These are phyloP conservation scores for Schizopora paradoxa DNA, from an alignment of 1,284 basidiomycete genomes.

Conservation along the genomic window DNA sequence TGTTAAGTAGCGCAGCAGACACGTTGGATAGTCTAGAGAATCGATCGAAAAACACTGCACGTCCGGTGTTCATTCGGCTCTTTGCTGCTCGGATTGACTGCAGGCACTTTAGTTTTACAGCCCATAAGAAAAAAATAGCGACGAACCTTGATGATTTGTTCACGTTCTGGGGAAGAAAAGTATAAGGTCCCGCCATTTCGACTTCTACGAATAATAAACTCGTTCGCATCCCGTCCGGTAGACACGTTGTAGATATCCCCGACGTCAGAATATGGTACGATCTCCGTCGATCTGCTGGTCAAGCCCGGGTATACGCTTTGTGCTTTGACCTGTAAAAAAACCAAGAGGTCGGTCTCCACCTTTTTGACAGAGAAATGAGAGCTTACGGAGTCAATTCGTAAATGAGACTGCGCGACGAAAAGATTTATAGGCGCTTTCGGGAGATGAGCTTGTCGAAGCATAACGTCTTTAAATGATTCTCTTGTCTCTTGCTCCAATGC, in stretches of 20 bases:
- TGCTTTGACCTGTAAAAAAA: constrained; percentile 48
- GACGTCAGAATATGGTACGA: constrained; percentile 72
- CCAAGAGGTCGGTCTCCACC: background rate
- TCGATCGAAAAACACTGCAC: constrained; percentile 55
- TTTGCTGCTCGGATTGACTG: constrained; percentile 69
- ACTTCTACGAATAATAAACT: constrained; percentile 75
- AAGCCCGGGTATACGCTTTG: constrained; percentile 56
- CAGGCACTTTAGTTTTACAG: constrained; percentile 8
- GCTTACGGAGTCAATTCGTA: constrained; percentile 64
- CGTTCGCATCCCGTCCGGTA: constrained; percentile 67
- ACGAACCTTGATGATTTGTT: constrained; percentile 69
- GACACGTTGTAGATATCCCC: constrained; percentile 82
- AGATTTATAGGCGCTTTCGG: constrained; percentile 60
- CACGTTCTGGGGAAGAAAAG: constrained; percentile 63
- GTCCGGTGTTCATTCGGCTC: constrained; percentile 53
- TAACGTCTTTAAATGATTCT: constrained; percentile 51
- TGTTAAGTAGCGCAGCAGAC: constrained; percentile 76
- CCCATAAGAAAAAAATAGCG: background rate
- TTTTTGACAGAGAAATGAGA: background rate
- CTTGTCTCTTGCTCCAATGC: constrained; percentile 52
- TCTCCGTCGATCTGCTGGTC: constrained; percentile 71
- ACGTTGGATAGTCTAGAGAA: constrained; percentile 77
- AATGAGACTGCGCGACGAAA: constrained; percentile 56
- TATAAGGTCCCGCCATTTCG: constrained; percentile 65
- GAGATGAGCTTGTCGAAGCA: constrained; percentile 55